Evolutionary conservation across 2,329 filamentous ascomycete species (phyloP), one percentile per base, ranked within the genome.

Genomic region (Amauroascus niger): DNA sequence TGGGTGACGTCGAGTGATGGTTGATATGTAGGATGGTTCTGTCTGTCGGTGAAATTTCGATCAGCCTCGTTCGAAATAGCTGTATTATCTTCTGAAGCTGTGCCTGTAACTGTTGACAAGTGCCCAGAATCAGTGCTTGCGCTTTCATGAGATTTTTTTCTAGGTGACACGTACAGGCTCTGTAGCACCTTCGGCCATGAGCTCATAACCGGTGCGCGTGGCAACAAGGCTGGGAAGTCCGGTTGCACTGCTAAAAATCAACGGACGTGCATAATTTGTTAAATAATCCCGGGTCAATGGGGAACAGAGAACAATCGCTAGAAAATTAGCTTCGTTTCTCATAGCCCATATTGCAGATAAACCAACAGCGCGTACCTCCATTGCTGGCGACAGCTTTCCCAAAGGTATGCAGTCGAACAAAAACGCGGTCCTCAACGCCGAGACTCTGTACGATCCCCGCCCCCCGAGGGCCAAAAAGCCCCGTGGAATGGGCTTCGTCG

Each of bases 231-330:
- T 74, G 0, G 83, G 79, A 39, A 80, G 80, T 0, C 80, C 76
- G 69, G 86, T 76, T 28, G 83, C 82, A 0, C 84, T 88, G 0
- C 84, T 87, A 65, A 87, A 89, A 52, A 88, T 87, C 40, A 88
- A 69, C 1, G 79, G 82, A n/a, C 84, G 79, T 0, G 85, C 84
- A 62, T 88, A 88, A 63, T 89, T 88, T 66, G 88, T 78, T 49
- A 88, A 72, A 58, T 87, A 88, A 1, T 79, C 69, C 22, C 82
- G 73, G 0, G 81, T 78, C 0, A 76, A 68, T 0, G 75, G 65
- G 1, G 80, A 80, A 63, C 82, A 86, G 0, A 88, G 72, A 1
- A 88, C 70, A 18, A 82, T 74, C 1, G 79, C 80, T 82, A 26
- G 5, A 44, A 37, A 52, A 41, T 32, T 49, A 47, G 47, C 41